These are phyloP conservation scores for Tetragonia tetragonoides DNA, from an alignment of 148 eudicot genomes.

Conservation along the genomic window DNA sequence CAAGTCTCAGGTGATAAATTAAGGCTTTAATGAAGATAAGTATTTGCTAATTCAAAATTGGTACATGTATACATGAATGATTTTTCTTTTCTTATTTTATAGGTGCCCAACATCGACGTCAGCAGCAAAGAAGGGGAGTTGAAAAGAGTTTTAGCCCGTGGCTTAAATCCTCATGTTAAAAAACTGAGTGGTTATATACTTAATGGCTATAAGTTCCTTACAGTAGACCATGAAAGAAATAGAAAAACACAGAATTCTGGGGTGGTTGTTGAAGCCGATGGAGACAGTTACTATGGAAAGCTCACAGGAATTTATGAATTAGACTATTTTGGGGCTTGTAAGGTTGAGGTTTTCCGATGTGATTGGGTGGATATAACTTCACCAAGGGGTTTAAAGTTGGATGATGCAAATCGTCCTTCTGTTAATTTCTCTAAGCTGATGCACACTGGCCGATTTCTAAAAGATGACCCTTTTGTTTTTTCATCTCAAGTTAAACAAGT, in stretches of 20 bases:
- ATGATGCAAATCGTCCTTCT: neutral
- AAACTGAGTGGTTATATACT: neutral
- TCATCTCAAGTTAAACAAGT: slow-evolving; percentile 27
- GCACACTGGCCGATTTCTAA: slow-evolving; percentile 19
- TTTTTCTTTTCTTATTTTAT: neutral
- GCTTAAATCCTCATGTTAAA: neutral
- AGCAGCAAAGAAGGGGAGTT: slow-evolving; percentile 5
- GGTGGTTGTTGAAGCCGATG: slow-evolving; percentile 13
- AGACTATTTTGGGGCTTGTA: slow-evolving; percentile 6
- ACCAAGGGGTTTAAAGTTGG: neutral
- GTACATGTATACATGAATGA: too few relatives aligned
- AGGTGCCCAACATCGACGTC: slow-evolving; percentile 5
- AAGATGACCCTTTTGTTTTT: slow-evolving; percentile 30
- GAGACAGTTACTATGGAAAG: slow-evolving; percentile 14
- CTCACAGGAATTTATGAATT: slow-evolving; percentile 12
- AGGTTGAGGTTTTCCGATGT: slow-evolving; percentile 12
- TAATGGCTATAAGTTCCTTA: slow-evolving; percentile 20
- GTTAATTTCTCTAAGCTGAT: slow-evolving; percentile 23
- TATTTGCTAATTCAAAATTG: too few relatives aligned
- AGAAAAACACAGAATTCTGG: slow-evolving; percentile 15
- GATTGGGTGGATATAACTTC: slow-evolving; percentile 9
- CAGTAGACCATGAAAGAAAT: neutral
- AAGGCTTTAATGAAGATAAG: neutral
- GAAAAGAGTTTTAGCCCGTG: neutral
- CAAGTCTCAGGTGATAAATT: neutral